phyloP scores from a whole-genome alignment of 2,329 filamentous ascomycete genomes.

The Fusarium avenaceum region DNA sequence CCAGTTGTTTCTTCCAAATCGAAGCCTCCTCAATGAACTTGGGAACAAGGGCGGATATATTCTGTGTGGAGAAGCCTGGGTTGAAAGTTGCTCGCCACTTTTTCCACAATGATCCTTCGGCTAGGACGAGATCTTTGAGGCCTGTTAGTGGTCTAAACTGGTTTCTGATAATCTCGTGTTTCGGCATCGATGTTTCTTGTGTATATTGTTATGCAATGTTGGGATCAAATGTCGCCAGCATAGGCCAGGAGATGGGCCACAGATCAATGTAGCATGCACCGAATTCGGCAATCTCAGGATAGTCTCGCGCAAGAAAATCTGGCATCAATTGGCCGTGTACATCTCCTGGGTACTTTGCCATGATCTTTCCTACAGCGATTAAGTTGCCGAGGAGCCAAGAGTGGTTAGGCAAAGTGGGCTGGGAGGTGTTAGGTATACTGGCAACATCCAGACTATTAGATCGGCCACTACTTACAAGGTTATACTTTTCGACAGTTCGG shows the following conservation, averaged over 20 bases:
- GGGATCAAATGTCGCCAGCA: conserved; percentile 1
- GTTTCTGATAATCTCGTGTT: not conserved
- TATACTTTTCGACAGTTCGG: not conserved
- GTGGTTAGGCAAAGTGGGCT: not conserved
- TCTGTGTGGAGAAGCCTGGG: conserved; percentile 7
- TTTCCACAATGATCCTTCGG: conserved; percentile 6
- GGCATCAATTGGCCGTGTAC: conserved; percentile 13
- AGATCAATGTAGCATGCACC: conserved; percentile 3
- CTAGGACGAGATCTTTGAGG: conserved; percentile 4
- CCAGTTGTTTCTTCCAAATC: conserved; percentile 1
- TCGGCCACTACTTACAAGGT: not conserved
- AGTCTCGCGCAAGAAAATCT: not conserved
- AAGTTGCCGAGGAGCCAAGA: conserved; percentile 10
- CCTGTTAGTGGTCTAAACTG: conserved; percentile 1
- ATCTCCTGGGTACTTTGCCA: not conserved
- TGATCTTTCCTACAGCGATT: conserved; percentile 1
- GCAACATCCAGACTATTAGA: accelerated
- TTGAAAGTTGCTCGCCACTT: conserved; percentile 13
- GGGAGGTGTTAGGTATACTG: not conserved
- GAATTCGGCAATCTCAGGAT: not conserved
- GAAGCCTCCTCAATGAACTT: conserved; percentile 2
- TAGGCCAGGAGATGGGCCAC: conserved; percentile 8
- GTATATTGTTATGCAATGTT: not conserved
- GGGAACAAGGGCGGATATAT: not conserved
- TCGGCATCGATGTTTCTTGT: not conserved